A percentile compares a stretch with the other conserved stretches of the same genome.
Evolutionary conservation across 345 rosid species (phyloP).

Genomic region (Psidium friedrichsthalianum): DNA sequence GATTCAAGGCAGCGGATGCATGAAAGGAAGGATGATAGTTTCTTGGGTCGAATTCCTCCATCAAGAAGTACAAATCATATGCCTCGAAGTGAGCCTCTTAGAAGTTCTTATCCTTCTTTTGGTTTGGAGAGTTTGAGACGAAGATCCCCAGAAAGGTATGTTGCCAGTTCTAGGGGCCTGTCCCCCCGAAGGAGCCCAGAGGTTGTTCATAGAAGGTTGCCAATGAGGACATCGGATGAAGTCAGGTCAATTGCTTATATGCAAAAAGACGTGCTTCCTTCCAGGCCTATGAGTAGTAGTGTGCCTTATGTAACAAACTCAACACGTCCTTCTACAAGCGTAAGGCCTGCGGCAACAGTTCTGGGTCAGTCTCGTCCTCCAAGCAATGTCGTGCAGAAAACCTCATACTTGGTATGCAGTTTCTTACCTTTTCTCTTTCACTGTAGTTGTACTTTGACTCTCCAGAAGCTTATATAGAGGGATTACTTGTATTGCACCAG

Average conservation of each 20-base stretch:
- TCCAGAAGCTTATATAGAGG: neutral
- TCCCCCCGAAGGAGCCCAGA: conserved; percentile 48
- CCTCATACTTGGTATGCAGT: conserved; percentile 41
- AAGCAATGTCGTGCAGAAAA: conserved; percentile 30
- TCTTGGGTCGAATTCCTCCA: conserved; percentile 32
- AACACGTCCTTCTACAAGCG: conserved; percentile 33
- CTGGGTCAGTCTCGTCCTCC: conserved; percentile 42
- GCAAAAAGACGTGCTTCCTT: conserved; percentile 39
- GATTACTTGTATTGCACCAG: neutral
- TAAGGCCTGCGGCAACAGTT: conserved; percentile 39
- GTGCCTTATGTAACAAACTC: conserved; percentile 42
- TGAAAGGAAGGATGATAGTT: conserved; percentile 32
- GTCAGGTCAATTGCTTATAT: conserved; percentile 44
- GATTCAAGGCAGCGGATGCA: conserved; percentile 28
- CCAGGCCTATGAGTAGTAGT: conserved; percentile 29
- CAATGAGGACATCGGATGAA: conserved; percentile 43
- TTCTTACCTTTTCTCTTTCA: neutral
- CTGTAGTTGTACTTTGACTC: neutral
- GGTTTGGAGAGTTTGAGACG: conserved; percentile 49
- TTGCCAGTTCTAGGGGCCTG: conserved; percentile 44
- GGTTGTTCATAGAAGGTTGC: conserved; percentile 35
- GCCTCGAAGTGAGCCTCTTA: conserved; percentile 30
- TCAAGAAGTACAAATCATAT: conserved; percentile 44
- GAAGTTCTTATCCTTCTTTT: conserved; percentile 57
- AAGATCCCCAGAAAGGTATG: conserved; percentile 59